These are phyloP conservation scores for Piper betle DNA, from an alignment of 164 flowering plant genomes.

Conservation along the genomic window DNA sequence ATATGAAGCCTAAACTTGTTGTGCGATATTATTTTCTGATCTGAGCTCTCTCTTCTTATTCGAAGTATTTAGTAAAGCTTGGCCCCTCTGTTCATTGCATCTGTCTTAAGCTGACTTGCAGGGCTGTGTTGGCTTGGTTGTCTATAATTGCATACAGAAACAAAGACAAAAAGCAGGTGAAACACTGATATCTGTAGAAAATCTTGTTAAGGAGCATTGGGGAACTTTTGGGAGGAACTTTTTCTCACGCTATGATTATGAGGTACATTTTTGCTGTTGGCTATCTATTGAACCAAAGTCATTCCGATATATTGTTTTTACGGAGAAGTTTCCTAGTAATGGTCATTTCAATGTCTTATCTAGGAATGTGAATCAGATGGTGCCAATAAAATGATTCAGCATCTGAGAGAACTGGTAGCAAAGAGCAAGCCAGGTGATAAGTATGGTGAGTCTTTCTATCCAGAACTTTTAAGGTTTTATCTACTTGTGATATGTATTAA, in stretches of 20 bases:
- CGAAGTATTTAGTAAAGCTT: too few relatives aligned
- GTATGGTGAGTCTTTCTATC: conserved; percentile 43
- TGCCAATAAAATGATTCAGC: conserved; percentile 80
- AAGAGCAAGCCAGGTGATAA: conserved; percentile 70
- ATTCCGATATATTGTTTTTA: neutral
- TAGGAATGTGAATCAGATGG: conserved; percentile 98
- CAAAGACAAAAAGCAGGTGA: conserved; percentile 77
- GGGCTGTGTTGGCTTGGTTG: conserved; percentile 99
- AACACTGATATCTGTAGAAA: conserved; percentile 73
- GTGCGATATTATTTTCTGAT: neutral
- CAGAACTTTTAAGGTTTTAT: neutral
- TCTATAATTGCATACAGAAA: conserved; percentile 79
- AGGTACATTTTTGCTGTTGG: conserved; percentile 22
- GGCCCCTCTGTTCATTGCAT: neutral
- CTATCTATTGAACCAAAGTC: neutral
- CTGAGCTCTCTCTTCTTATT: neutral
- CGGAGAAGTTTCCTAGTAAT: neutral
- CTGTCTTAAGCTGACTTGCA: conserved; percentile 9
- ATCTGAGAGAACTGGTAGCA: conserved; percentile 66
- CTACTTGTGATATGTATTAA: neutral
- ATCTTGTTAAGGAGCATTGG: conserved; percentile 88
- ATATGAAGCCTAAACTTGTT: neutral
- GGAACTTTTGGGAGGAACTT: conserved; percentile 92
- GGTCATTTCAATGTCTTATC: neutral
- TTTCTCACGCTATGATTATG: conserved; percentile 98